Percentiles rank a stretch among this genome's conserved stretches.
Conservation (phyloP, 345 rosid genomes). For the Bretschneidera sinensis region DNA sequence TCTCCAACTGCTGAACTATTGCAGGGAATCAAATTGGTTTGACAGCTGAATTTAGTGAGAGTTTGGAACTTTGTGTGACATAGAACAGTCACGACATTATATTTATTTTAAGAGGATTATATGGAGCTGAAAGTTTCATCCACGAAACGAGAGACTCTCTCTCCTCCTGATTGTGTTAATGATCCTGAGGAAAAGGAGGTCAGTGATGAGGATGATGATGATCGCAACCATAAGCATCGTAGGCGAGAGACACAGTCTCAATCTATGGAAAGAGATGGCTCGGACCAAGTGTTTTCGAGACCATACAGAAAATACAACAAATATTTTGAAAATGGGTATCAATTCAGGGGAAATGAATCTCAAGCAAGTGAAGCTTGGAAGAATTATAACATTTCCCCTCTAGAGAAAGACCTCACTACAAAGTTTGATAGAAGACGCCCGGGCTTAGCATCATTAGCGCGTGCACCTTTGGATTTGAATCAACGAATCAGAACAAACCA, state of each 20-base stretch:
- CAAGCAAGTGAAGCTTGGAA: constrained; percentile 45
- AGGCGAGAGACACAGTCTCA: constrained; percentile 63
- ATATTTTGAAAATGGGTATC: constrained; percentile 58
- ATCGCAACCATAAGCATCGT: constrained; percentile 96
- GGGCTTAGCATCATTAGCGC: constrained; percentile 41
- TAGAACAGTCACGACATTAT: constrained; percentile 4
- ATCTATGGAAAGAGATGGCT: constrained; percentile 60
- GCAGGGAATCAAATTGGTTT: constrained; percentile 8
- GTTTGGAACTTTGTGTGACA: constrained; percentile 18
- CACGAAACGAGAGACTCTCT: constrained; percentile 47
- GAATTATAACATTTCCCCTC: constrained; percentile 29
- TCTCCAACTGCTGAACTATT: constrained; percentile 8
- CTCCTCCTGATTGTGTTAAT: constrained; percentile 62
- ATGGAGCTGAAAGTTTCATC: constrained; percentile 84
- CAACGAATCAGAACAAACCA: constrained; percentile 60
- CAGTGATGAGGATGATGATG: constrained; percentile 97
- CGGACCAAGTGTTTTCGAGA: constrained; percentile 52
- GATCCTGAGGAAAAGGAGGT: constrained; percentile 92
- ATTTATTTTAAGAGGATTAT: constrained; percentile 19
- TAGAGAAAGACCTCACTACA: constrained; percentile 37
- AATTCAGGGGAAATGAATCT: constrained; percentile 52
- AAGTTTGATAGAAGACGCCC: constrained; percentile 60
- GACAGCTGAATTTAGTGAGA: constrained; percentile 13
- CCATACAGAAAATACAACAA: constrained; percentile 64
- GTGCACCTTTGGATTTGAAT: constrained; percentile 48